Base-by-base conservation (phyloP, 345 rosid genomes). In the Corchorus capsularis region DNA sequence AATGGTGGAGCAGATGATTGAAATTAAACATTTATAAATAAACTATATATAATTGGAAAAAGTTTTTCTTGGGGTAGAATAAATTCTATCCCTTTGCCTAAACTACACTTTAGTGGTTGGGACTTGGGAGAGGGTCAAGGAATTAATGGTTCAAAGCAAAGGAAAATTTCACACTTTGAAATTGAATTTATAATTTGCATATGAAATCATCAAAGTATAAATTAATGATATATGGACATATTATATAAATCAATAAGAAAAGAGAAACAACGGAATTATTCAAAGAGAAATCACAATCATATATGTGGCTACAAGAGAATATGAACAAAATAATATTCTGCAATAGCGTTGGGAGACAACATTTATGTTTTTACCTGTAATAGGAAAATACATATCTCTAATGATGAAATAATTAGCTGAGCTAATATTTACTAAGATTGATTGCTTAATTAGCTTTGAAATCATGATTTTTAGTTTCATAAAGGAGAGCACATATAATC, bases 61-160 rank as follows among this genome's bases (percentile, higher is more conserved):
- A 16, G 60, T 27, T 55, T 55, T 56, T 39, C 6, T 39, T 39
- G 43, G 61, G 32, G 34, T 56, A 19, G 61, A 63, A 37, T 35
- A 7, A 43, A 63, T 37, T 32, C 22, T 63, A 11, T 7, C 45
- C 3, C 20, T 7, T 63, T 63, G 67, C 47, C 47, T 63, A 63
- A 63, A 63, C 46, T 35, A 63, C 46, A 16, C 67, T 63, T 63
- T 63, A 63, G 47, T 63, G 67, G 67, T 63, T 63, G 47, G 37
- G 46, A 3, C 3, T 15, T 6, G 6, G 5, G 4, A 39, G 43
- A 39, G 43, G 6, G 46, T 63, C 47, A 63, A 63, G 67, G 27
- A 27, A 27, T 27, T 27, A 63, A 35, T 7, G 22, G 67, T 63
- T 63, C 67, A 63, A 63, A 37, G 8, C 63, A 12, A 22, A 15